Evolutionary conservation across 2,329 filamentous ascomycete species (phyloP).

Genomic region (Neocatenulostroma microsporum): DNA sequence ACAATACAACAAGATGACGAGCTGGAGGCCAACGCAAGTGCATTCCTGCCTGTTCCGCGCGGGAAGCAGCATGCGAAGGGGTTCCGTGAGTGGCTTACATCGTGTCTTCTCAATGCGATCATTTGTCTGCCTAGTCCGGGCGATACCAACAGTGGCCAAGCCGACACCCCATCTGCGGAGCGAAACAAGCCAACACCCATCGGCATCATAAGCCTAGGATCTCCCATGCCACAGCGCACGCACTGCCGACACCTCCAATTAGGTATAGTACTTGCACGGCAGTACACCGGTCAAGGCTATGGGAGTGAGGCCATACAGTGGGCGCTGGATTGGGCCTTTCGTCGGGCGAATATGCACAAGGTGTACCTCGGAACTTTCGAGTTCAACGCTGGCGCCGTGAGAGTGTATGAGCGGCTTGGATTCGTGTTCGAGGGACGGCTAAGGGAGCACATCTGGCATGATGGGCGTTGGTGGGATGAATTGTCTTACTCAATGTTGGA

Average conservation of each 20-base stretch:
- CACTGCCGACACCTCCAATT: constrained; percentile 41
- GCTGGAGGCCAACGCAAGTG: constrained; percentile 5
- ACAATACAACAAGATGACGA: constrained; percentile 8
- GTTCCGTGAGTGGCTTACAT: no score
- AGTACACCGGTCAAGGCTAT: constrained; percentile 37
- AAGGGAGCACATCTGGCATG: constrained; percentile 38
- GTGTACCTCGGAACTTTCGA: constrained; percentile 35
- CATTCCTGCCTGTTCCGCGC: no score
- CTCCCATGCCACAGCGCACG: constrained; percentile 11
- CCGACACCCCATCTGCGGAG: no score
- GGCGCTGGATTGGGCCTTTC: constrained; percentile 43
- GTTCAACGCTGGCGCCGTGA: constrained; percentile 38
- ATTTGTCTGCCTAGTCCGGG: constrained; percentile 29
- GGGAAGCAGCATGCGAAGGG: no score
- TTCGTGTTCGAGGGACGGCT: constrained; percentile 39
- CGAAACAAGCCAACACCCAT: constrained; percentile 25
- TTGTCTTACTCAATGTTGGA: constrained; percentile 34
- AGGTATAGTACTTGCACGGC: constrained; percentile 30
- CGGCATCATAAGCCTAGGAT: constrained; percentile 27
- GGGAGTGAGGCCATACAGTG: constrained; percentile 43
- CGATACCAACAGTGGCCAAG: no score
- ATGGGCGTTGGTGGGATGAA: constrained; percentile 33
- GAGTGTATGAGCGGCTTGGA: constrained; percentile 40
- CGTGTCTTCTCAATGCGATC: constrained; percentile 31
- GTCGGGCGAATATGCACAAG: constrained; percentile 39